Base-by-base conservation (phyloP, 805 yeast genomes). In the Nakazawaea wickerhamii region DNA sequence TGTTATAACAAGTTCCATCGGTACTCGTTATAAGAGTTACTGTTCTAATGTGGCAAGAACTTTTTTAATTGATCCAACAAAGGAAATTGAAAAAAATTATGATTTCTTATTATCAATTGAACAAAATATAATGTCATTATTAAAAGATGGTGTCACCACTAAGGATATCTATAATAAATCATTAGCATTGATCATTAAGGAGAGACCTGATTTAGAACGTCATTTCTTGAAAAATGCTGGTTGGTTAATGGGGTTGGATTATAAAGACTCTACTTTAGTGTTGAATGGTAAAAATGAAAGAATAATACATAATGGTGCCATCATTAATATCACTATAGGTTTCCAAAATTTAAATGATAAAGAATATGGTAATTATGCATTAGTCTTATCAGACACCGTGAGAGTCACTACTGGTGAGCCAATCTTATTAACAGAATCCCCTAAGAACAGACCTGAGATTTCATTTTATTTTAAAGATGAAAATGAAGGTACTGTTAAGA, bases 21-120 rank as follows among this genome's bases (percentile, higher is more conserved):
- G 96, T 41, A 70, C 91, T 48, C 77, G 96, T 54, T 91, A 89
- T 65, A 86, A 81, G 57, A 80, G 84, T 36, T 91, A 91, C 63
- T 87, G 96, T 60, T 84, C 96, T 5, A 87, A 85, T 53, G 67
- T 91, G 36, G 90, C 84, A 7, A 75, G 98, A 61, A 85, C 96
- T 1, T 91, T 86, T 53, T 70, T 91, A 58, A 86, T 91, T 55
- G 95, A 87, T 58, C 97, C 97, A 9, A 73, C 95, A 4, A 74
- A 77, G 40, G 83, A 79, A 49, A 80, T 87, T 70, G 91, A 84
- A 51, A 65, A 70, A 41, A 83, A 85, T 60, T 91, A 91, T 61
- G 91, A 84, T 48, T 78, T 85, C 53, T 67, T 90, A 50, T 61
- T 86, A 43, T 71, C 71, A 38, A 71, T 89, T 34, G 95, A 91